phyloP scores from a whole-genome alignment of 2,329 filamentous ascomycete genomes.

The Pseudopithomyces chartarum region DNA sequence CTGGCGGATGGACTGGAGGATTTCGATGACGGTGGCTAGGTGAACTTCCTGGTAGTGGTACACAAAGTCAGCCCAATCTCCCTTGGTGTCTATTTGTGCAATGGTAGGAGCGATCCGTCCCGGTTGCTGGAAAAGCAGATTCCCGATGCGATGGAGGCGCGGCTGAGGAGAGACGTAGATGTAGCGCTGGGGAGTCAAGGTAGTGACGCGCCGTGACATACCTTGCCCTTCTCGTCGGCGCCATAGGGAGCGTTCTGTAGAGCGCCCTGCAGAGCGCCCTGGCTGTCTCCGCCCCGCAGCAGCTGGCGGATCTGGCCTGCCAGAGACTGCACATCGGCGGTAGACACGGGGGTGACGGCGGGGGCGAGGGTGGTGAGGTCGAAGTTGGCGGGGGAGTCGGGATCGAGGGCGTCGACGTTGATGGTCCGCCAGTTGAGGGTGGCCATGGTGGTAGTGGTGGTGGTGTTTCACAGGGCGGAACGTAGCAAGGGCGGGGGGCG shows the following conservation, averaged over 20 bases:
- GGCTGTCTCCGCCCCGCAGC: constrained; percentile 81
- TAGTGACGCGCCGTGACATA: constrained; percentile 39
- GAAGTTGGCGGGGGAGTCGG: constrained; percentile 91
- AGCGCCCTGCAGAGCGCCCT: constrained; percentile 83
- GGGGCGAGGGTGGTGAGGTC: constrained; percentile 83
- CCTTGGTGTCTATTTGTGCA: constrained; percentile 24
- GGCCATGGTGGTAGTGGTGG: constrained; percentile 53
- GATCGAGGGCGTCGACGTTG: constrained; percentile 89
- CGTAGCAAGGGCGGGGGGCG: constrained; percentile 2
- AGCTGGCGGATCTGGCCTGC: constrained; percentile 85
- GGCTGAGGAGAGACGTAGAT: constrained; percentile 6
- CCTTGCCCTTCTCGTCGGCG: constrained; percentile 59
- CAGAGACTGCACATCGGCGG: constrained; percentile 77
- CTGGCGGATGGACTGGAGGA: constrained; percentile 93
- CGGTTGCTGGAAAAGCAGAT: constrained; percentile 29
- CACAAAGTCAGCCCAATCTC: constrained; percentile 31
- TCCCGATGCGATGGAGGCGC: constrained; percentile 24
- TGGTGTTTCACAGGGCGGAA: constrained; percentile 16
- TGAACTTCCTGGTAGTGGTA: constrained; percentile 71
- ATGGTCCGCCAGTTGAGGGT: constrained; percentile 78
- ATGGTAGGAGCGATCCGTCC: constrained; percentile 19
- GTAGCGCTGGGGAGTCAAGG: constrained; percentile 23
- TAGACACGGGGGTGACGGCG: constrained; percentile 72
- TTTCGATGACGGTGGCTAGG: constrained; percentile 85
- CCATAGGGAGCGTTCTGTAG: constrained; percentile 82